phyloP scores from a whole-genome alignment of 805 yeast genomes.

The Diddensiella transvaalensis region DNA sequence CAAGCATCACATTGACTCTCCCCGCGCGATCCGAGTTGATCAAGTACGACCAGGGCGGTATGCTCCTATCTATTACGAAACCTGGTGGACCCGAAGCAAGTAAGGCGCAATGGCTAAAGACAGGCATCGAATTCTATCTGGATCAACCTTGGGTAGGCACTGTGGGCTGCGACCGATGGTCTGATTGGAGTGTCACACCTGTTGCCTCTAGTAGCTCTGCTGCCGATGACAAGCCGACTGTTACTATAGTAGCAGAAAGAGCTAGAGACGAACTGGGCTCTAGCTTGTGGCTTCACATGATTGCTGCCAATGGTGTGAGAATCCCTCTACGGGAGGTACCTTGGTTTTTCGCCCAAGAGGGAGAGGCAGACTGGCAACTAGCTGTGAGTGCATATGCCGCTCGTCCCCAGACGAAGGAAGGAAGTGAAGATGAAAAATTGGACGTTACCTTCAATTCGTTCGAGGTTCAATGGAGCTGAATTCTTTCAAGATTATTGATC shows the following conservation, averaged over 20 bases:
- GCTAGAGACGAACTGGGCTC: background rate
- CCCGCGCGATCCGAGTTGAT: background rate
- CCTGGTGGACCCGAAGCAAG: conserved; percentile 1
- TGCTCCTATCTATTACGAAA: background rate
- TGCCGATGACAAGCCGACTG: background rate
- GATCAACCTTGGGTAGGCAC: conserved; percentile 6
- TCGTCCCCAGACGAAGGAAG: conserved; percentile 1
- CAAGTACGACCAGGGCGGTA: conserved; percentile 6
- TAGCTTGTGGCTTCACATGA: conserved; percentile 1
- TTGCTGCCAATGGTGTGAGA: background rate
- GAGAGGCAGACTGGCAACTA: background rate
- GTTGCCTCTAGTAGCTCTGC: background rate
- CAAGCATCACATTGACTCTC: background rate
- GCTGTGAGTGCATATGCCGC: conserved; percentile 6
- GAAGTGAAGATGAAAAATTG: conserved; percentile 3
- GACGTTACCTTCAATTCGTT: background rate
- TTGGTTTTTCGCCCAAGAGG: conserved; percentile 4
- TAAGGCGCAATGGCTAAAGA: conserved; percentile 3
- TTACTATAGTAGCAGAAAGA: conserved; percentile 3
- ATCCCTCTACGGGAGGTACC: conserved; percentile 4
- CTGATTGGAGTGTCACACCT: conserved; percentile 5
- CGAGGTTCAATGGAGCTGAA: conserved; percentile 1
- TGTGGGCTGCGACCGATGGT: conserved; percentile 6
- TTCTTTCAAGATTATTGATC: too few species aligned
- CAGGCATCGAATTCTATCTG: conserved; percentile 4